These are phyloP conservation scores for Leccinellum luteum DNA, from an alignment of 768 basidiomycete genomes.

Conservation along the genomic window DNA sequence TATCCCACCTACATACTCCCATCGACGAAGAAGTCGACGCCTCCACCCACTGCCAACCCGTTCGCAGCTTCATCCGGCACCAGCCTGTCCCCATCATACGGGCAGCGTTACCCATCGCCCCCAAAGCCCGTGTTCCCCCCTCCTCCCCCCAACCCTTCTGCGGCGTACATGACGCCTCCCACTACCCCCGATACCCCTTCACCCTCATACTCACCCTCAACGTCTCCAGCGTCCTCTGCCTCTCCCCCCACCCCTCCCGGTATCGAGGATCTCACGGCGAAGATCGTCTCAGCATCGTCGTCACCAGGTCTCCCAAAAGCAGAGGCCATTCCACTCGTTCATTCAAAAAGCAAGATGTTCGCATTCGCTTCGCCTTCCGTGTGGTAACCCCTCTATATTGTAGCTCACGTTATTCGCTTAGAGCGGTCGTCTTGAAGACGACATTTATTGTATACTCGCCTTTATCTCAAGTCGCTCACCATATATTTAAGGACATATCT, in stretches of 20 bases:
- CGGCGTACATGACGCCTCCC: conserved; percentile 28
- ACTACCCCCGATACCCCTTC: conserved; percentile 55
- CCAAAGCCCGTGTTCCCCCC: conserved; percentile 26
- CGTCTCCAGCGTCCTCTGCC: conserved; percentile 60
- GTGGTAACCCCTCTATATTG: conserved; percentile 45
- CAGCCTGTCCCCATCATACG: conserved; percentile 29
- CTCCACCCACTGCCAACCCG: conserved; percentile 31
- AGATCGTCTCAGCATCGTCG: conserved; percentile 42
- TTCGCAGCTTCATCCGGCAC: conserved; percentile 33
- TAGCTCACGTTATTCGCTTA: conserved; percentile 23
- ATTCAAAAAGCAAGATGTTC: conserved; percentile 59
- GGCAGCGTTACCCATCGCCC: conserved; percentile 31
- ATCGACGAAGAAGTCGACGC: conserved; percentile 60
- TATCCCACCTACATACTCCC: conserved; percentile 65
- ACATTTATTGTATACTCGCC: conserved; percentile 18
- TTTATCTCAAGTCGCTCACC: conserved; percentile 10
- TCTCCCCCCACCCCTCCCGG: conserved; percentile 60
- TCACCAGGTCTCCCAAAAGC: conserved; percentile 32
- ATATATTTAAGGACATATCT: conserved; percentile 34
- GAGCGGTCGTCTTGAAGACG: conserved; percentile 32
- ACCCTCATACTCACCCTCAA: conserved; percentile 46
- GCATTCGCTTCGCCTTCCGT: conserved; percentile 58
- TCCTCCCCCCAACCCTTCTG: conserved; percentile 10
- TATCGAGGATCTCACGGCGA: conserved; percentile 48
- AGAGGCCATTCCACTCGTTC: conserved; percentile 26